Percentiles rank a stretch among this genome's conserved stretches.
Conservation (phyloP, 768 basidiomycete species). For the Tricholoma matsutake region DNA sequence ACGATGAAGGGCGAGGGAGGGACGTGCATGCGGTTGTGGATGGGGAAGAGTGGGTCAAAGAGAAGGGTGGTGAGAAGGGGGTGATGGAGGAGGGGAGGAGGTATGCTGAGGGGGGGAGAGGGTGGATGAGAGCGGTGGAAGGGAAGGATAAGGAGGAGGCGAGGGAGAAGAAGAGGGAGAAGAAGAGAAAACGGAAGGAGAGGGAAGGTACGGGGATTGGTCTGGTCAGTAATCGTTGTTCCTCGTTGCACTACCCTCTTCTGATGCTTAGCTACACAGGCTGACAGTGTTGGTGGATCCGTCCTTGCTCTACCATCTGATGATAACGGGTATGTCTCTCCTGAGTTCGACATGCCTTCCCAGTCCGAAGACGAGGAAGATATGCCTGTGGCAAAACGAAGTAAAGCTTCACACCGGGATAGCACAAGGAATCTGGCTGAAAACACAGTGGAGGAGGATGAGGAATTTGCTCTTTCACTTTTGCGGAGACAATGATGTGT, state of each 20-base stretch:
- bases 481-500: slow-evolving; percentile 31
- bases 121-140: slow-evolving; percentile 68
- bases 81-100: slow-evolving; percentile 61
- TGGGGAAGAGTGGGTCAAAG: slow-evolving; percentile 66
- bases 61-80: slow-evolving; percentile 59
- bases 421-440: neutral
- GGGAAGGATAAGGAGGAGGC: slow-evolving; percentile 78
- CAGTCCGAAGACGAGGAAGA: slow-evolving; percentile 28
- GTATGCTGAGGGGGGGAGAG: slow-evolving; percentile 74
- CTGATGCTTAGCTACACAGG: slow-evolving; percentile 20
- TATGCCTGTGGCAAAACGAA: slow-evolving; percentile 30
- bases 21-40: slow-evolving; percentile 82
- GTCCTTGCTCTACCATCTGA: slow-evolving; percentile 31
- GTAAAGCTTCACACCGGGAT: slow-evolving; percentile 12
- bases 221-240: slow-evolving; percentile 20
- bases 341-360: slow-evolving; percentile 54
- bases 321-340: slow-evolving; percentile 65
- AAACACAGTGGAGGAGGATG: slow-evolving; percentile 33
- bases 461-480: slow-evolving; percentile 61
- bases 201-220: slow-evolving; percentile 13
- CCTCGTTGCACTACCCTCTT: neutral
- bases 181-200: slow-evolving; percentile 76
- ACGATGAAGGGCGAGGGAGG: slow-evolving; percentile 80
- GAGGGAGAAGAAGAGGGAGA: slow-evolving; percentile 82
- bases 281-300: slow-evolving; percentile 31